phyloP scores from a whole-genome alignment of 2,329 filamentous ascomycete genomes.

The Orbilia ellipsospora region DNA sequence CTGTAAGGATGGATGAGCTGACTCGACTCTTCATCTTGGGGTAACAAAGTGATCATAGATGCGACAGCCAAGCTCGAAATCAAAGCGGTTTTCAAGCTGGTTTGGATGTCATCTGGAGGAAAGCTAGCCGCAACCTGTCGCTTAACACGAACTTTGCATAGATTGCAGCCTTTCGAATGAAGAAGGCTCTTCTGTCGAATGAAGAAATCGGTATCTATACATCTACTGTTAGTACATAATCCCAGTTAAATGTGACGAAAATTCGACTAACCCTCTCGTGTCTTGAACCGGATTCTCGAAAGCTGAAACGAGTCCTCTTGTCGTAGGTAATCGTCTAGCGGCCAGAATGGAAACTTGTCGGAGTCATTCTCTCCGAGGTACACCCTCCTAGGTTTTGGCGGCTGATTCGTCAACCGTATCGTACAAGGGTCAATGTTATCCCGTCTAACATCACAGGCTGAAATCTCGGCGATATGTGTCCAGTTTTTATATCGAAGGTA shows the following conservation, averaged over 20 bases:
- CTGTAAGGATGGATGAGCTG: constrained; percentile 54
- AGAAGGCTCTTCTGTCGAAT: constrained; percentile 43
- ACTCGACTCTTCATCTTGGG: constrained; percentile 50
- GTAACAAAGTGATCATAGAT: constrained; percentile 42
- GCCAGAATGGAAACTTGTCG: constrained; percentile 49
- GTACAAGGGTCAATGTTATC: constrained; percentile 51
- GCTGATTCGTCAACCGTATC: constrained; percentile 43
- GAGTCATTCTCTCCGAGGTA: constrained; percentile 46
- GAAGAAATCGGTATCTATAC: constrained; percentile 44
- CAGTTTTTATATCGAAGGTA: constrained; percentile 46
- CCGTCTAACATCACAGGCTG: constrained; percentile 26
- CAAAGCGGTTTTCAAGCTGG: constrained; percentile 43
- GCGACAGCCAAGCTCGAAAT: constrained; percentile 50
- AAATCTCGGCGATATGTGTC: constrained; percentile 40
- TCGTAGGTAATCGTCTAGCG: constrained; percentile 43
- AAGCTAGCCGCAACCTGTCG: constrained; percentile 39
- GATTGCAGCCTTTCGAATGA: constrained; percentile 29
- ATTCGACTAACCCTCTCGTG: constrained; percentile 38
- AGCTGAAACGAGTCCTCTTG: constrained; percentile 50
- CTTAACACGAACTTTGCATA: constrained; percentile 46
- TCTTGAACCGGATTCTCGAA: constrained; percentile 48
- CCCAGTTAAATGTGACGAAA: background rate
- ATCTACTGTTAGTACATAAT: constrained; percentile 7
- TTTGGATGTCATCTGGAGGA: constrained; percentile 47
- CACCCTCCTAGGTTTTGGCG: constrained; percentile 35